Evolutionary conservation across 2,329 filamentous ascomycete genomes (phyloP), one percentile per base, ranked within the genome.

Genomic region (Domatiomyces globalis): DNA sequence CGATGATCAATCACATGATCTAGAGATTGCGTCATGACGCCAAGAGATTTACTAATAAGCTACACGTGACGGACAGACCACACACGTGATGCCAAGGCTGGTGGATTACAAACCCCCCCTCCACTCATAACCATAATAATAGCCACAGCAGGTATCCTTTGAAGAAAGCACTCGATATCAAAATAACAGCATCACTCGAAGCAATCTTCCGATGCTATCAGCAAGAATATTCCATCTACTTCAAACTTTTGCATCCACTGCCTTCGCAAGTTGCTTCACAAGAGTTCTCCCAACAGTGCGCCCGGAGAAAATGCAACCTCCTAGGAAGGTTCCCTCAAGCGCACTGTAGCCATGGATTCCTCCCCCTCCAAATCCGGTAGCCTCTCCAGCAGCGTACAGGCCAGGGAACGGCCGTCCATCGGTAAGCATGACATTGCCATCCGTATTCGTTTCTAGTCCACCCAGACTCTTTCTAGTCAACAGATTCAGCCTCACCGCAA

Each of bases 281-380:
- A 81, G 74, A 0, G 72, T 76, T 8, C 72, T 66, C 0, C 78
- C 78, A 0, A 78, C 78, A 0, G 73, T 73, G 5, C 77, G 65
- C 0, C 79, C 78, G 0, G 78, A 80, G 58, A 81, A 81, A 57
- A 81, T 80, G 53, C 78, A 81, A 0, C 78, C 78, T 12, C 78
- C 78, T 3, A 81, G 58, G 59, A 81, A 81, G 0, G 78, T 81
- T 0, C 79, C 78, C 62, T 81, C 78, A 36, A 81, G 72, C 1
- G 78, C 75, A 57, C 70, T 79, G 58, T 81, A 81, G 0, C 78
- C 79, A 56, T 81, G 79, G 0, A 81, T 75, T 15, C 79, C 78
- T 1, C 78, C 78, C 1, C 79, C 78, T 0, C 78, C 78, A 52
- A 56, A 48, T 12, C 52, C 52, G n/a, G 49, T 49, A 29, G 50